Conservation (phyloP, 345 rosid genomes). For the Firmiana major region DNA sequence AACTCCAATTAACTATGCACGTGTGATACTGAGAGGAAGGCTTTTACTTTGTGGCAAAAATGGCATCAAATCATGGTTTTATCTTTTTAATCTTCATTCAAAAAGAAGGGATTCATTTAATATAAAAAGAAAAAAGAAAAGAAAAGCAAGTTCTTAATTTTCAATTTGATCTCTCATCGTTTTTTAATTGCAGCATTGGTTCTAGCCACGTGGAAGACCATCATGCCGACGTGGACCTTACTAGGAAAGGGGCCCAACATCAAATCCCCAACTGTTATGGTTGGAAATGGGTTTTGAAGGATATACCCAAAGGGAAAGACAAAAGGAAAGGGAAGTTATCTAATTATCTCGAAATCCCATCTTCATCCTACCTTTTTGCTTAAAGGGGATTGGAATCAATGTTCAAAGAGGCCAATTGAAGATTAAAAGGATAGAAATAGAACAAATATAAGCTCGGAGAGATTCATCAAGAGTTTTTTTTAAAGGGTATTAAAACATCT, state of each 20-base stretch:
- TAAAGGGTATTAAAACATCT: not conserved
- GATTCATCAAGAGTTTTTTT: not conserved
- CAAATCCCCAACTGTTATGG: slow-evolving; percentile 25
- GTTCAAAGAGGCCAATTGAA: not conserved
- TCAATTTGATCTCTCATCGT: not conserved
- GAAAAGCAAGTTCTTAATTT: not conserved
- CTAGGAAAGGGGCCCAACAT: slow-evolving; percentile 15
- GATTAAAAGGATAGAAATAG: not conserved
- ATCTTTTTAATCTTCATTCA: not conserved
- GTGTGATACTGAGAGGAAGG: not conserved
- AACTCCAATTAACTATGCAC: not conserved
- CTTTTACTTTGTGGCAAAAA: not conserved
- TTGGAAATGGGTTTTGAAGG: slow-evolving; percentile 9
- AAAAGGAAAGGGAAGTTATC: not conserved
- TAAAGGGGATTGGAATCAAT: not conserved
- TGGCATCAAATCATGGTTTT: slow-evolving; percentile 4
- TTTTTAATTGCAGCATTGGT: slow-evolving; percentile 14
- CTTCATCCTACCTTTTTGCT: not conserved
- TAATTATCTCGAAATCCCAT: not conserved
- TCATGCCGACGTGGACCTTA: slow-evolving; percentile 28
- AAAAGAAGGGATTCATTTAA: not conserved
- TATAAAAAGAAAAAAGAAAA: not conserved
- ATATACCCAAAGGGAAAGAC: not conserved
- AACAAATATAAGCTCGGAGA: not conserved
- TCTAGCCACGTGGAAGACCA: slow-evolving; percentile 28